Evolutionary conservation across 257 asterid genomes (phyloP), one percentile per base, ranked within the genome.

Genomic region (Cruciata laevipes): DNA sequence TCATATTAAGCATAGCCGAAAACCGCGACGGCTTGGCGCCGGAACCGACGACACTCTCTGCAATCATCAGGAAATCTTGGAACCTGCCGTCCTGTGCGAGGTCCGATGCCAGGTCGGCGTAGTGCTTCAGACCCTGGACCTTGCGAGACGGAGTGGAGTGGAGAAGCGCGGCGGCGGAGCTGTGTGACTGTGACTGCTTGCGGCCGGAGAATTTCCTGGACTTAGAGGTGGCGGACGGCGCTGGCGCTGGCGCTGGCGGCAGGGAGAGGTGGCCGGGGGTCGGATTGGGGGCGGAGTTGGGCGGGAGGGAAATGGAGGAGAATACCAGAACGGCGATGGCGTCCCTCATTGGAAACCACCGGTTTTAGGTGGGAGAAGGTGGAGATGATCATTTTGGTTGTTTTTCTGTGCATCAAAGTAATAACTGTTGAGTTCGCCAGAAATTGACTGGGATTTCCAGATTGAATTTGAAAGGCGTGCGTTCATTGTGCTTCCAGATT

Each of bases 41-140:
- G 3, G 98, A 82, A 67, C 79, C 87, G 37, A 81, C 82, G 68
- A 77, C 74, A 72, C 77, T 82, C 69, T 92, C 97, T 21, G 80
- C 80, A 40, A 92, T 75, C 93, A 81, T 85, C 55, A 92, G 60
- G 23, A 85, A 92, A 30, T 87, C 97, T 42, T 70, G 73, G 65
- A 92, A 86, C 79, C 85, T 83, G 64, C 98, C 98, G 9, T 82
- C 87, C 58, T 78, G 82, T 1, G 89, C 91, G 66, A 89, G 84
- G 78, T 86, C 86, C 6, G 96, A 86, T 20, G 97, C 95, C 25
- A 89, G 75, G 60, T 85, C 82, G 18, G 96, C 83, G 79, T 86
- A 75, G 83, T 87, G 78, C 60, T 71, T 77, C n/a, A 81, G 76
- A 71, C 83, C 79, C 51, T 74, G 74, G 72, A 17, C 8, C 47